phyloP scores from a whole-genome alignment of 352 stramenopile genomes.

The Globisporangium apiculatum region DNA sequence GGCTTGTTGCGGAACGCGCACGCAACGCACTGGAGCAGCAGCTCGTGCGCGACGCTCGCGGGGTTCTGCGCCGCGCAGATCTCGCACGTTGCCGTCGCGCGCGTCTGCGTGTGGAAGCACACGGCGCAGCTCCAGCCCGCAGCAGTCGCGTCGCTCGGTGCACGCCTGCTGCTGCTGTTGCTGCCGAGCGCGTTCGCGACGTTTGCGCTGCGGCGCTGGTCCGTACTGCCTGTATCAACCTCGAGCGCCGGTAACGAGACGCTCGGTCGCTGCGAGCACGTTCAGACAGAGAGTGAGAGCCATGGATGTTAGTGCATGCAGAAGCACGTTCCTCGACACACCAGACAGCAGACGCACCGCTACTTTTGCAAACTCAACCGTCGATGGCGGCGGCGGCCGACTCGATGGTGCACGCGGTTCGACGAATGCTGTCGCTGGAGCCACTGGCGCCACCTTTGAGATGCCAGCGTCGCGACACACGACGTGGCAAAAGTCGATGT shows the following conservation, averaged over 20 bases:
- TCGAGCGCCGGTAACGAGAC: slow-evolving; percentile 9
- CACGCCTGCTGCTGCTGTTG: neutral
- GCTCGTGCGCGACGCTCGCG: slow-evolving; percentile 37
- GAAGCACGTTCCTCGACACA: neutral
- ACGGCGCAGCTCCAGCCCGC: slow-evolving; percentile 51
- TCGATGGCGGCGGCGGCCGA: too few relatives aligned
- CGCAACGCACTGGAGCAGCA: slow-evolving; percentile 46
- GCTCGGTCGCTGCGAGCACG: slow-evolving; percentile 1
- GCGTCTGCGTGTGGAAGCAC: slow-evolving; percentile 66
- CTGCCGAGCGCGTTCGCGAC: neutral
- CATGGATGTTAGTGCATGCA: neutral
- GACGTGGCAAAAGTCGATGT: slow-evolving; percentile 61
- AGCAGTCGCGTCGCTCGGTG: neutral
- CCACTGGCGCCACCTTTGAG: neutral
- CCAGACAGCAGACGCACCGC: neutral
- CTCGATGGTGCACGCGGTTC: neutral
- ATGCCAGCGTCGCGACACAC: slow-evolving; percentile 6
- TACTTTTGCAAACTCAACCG: neutral
- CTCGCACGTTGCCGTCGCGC: slow-evolving; percentile 36
- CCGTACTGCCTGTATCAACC: neutral
- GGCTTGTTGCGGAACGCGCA: slow-evolving; percentile 63
- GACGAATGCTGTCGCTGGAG: neutral
- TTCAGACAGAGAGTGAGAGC: neutral
- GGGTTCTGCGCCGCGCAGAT: slow-evolving; percentile 75
- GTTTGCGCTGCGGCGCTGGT: neutral